Percentiles rank a stretch among this genome's conserved stretches.
Conservation (phyloP, 495 filamentous ascomycete species). For the Penicillium desertorum region DNA sequence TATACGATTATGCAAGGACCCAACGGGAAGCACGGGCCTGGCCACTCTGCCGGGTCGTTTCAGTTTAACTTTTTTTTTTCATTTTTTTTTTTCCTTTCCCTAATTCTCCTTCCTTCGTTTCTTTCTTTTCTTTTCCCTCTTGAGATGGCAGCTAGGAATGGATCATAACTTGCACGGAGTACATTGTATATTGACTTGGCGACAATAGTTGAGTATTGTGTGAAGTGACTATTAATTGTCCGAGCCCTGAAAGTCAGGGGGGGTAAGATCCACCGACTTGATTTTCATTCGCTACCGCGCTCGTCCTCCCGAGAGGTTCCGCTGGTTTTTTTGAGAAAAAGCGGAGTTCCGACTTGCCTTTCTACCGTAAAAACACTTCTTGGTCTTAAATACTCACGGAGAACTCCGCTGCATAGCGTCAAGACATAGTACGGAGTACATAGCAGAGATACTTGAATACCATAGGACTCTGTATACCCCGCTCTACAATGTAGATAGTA, state of each 20-base stretch:
- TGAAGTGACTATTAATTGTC: background rate
- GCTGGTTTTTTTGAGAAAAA: constrained; percentile 11
- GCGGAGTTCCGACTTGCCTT: constrained; percentile 24
- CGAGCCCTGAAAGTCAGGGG: background rate
- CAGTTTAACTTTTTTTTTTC: constrained; percentile 20
- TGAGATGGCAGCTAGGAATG: background rate
- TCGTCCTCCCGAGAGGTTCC: constrained; percentile 25
- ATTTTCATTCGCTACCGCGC: constrained; percentile 25
- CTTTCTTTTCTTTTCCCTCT: background rate
- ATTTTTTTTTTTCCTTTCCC: background rate
- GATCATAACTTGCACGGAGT: background rate
- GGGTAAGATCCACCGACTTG: constrained; percentile 2
- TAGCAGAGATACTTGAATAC: too few relatives aligned
- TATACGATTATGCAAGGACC: constrained; percentile 8
- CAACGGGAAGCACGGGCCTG: constrained; percentile 38
- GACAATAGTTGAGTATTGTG: background rate
- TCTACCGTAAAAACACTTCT: background rate
- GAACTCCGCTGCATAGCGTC: background rate
- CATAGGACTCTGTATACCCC: too few relatives aligned
- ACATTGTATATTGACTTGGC: background rate
- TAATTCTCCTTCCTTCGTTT: background rate
- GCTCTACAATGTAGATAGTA: background rate
- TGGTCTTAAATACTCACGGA: background rate
- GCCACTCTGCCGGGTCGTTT: constrained; percentile 37
- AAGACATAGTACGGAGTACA: too few relatives aligned